Conservation (phyloP, 768 basidiomycete genomes). For the Gloeopeniophorella convolvens region DNA sequence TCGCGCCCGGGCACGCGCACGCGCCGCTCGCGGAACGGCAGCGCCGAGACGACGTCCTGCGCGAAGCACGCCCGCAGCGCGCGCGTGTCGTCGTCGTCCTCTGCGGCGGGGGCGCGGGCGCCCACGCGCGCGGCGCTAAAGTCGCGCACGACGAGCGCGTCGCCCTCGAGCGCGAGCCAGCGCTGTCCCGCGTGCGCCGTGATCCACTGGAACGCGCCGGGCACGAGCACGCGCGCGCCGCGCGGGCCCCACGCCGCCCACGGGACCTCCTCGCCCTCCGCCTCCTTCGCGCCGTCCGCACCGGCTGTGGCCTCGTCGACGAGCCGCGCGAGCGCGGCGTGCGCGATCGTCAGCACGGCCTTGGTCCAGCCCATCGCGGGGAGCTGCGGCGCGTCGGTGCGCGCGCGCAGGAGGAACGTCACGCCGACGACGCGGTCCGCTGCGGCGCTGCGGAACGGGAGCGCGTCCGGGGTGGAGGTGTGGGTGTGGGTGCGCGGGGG, state of each 20-base stretch:
- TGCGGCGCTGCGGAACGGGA: conserved; percentile 14
- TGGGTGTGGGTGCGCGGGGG: neutral
- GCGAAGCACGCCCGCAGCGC: neutral
- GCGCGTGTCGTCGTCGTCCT: neutral
- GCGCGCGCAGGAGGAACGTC: conserved; percentile 12
- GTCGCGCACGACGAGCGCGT: conserved; percentile 3
- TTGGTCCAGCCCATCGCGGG: conserved; percentile 1
- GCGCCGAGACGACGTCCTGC: neutral
- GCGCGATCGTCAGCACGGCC: conserved; percentile 9
- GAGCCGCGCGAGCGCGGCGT: conserved; percentile 2
- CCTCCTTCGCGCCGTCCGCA: neutral
- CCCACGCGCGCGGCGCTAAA: conserved; percentile 11
- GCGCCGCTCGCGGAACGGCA: conserved; percentile 9
- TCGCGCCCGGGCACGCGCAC: neutral
- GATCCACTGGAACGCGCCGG: conserved; percentile 10
- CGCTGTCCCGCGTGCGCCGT: conserved; percentile 14
- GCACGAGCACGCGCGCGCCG: conserved; percentile 6
- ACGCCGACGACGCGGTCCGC: conserved; percentile 14
- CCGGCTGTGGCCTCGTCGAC: neutral
- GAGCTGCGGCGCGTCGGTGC: neutral
- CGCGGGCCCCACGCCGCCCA: conserved; percentile 12
- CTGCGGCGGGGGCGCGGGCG: neutral
- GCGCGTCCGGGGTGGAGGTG: fast-evolving
- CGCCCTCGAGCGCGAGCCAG: conserved; percentile 10
- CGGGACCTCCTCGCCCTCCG: neutral